Conservation (phyloP, 129 eudicot genomes). For the Deinandra increscens region DNA sequence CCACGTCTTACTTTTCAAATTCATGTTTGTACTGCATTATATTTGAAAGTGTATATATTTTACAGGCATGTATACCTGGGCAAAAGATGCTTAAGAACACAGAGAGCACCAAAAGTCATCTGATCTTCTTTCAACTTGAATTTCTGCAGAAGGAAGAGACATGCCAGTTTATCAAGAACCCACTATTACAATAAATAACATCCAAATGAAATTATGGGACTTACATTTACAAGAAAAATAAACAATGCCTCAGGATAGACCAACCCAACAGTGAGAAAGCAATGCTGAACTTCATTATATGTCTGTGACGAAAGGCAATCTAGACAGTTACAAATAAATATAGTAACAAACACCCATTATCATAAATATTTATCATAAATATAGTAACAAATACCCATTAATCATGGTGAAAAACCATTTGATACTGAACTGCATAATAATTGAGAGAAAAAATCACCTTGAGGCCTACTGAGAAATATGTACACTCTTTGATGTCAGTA, state of each 20-base stretch:
- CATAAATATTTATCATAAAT: too few species aligned
- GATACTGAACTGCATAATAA: slow-evolving; percentile 11
- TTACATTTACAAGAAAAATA: slow-evolving; percentile 77
- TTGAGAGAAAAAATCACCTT: slow-evolving; percentile 49
- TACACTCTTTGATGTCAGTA: slow-evolving; percentile 58
- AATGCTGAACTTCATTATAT: slow-evolving; percentile 91
- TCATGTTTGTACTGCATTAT: background rate
- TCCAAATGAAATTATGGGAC: slow-evolving; percentile 32
- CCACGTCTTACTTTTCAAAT: background rate
- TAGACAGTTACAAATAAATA: slow-evolving; percentile 17
- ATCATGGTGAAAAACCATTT: background rate
- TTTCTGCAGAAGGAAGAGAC: slow-evolving; percentile 52
- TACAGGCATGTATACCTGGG: slow-evolving; percentile 57
- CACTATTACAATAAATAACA: background rate
- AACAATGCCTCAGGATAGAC: slow-evolving; percentile 90
- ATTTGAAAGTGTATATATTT: slow-evolving; percentile 8
- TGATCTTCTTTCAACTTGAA: slow-evolving; percentile 91
- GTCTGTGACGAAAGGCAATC: slow-evolving; percentile 61
- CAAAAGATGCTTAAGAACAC: slow-evolving; percentile 85
- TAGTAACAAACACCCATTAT: slow-evolving; percentile 10
- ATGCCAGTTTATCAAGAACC: slow-evolving; percentile 15
- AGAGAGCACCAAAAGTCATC: slow-evolving; percentile 87
- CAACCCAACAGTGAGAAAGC: slow-evolving; percentile 81
- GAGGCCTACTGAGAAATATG: slow-evolving; percentile 73
- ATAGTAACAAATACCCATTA: too few species aligned